These are phyloP conservation scores for Pythium pyrilobum DNA, from an alignment of 352 stramenopile genomes.

Conservation along the genomic window DNA sequence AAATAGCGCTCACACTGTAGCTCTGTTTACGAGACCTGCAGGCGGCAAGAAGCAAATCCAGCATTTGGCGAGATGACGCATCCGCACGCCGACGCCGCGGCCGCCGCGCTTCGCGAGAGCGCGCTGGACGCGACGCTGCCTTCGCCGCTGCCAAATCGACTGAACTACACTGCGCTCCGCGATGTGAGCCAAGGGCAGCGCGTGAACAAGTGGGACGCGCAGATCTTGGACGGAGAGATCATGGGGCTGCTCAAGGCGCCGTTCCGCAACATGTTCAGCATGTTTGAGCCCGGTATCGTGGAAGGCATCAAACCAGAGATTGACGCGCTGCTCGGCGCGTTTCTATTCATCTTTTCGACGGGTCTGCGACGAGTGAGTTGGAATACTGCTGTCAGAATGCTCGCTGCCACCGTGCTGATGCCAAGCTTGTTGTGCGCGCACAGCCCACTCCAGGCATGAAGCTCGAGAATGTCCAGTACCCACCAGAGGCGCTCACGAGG, in stretches of 20 bases:
- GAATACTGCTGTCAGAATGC: too few relatives aligned
- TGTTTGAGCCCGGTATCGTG: slow-evolving; percentile 63
- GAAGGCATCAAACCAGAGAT: slow-evolving; percentile 72
- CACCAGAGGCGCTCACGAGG: slow-evolving; percentile 34
- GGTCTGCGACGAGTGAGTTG: slow-evolving; percentile 48
- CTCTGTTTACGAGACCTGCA: slow-evolving; percentile 13
- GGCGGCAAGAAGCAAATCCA: not conserved
- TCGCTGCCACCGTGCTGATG: not conserved
- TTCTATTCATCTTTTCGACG: slow-evolving; percentile 66
- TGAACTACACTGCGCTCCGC: slow-evolving; percentile 42
- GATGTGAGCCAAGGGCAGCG: slow-evolving; percentile 42
- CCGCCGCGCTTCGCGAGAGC: slow-evolving; percentile 32
- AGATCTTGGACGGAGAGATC: slow-evolving; percentile 80
- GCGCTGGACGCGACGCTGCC: slow-evolving; percentile 6
- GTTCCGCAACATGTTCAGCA: slow-evolving; percentile 75
- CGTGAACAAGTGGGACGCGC: slow-evolving; percentile 83
- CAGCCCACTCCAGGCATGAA: slow-evolving; percentile 83
- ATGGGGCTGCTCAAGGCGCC: slow-evolving; percentile 63
- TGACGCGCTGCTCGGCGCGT: slow-evolving; percentile 40
- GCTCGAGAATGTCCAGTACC: slow-evolving; percentile 73
- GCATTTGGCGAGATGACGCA: slow-evolving; percentile 7
- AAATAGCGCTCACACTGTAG: not conserved
- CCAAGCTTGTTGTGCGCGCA: not conserved
- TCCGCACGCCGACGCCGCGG: slow-evolving; percentile 27
- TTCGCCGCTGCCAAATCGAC: slow-evolving; percentile 3